These are phyloP conservation scores for Starmerella kuoi DNA, from an alignment of 805 yeast species.

Conservation along the genomic window DNA sequence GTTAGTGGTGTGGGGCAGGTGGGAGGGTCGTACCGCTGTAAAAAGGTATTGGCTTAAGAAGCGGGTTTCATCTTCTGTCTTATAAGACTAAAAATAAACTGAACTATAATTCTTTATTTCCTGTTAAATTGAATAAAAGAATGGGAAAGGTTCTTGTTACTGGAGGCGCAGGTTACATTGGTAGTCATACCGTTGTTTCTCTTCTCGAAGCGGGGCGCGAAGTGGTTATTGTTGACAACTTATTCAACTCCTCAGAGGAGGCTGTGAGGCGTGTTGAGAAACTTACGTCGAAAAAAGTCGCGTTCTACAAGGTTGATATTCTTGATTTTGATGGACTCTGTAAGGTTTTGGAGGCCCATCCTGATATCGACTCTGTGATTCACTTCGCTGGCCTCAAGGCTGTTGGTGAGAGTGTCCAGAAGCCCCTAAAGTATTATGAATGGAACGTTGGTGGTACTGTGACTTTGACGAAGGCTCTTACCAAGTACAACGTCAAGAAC, in stretches of 20 bases:
- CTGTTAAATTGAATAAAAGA: too few relatives aligned
- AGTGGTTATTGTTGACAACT: constrained; percentile 63
- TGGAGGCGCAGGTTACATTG: constrained; percentile 82
- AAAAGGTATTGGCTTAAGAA: too few relatives aligned
- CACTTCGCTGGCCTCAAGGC: constrained; percentile 80
- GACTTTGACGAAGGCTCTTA: constrained; percentile 44
- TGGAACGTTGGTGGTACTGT: constrained; percentile 59
- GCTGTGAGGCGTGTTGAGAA: constrained; percentile 51
- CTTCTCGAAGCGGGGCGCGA: constrained; percentile 49
- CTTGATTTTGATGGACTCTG: constrained; percentile 39
- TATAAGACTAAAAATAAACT: too few relatives aligned
- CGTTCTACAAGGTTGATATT: constrained; percentile 49
- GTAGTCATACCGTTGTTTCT: constrained; percentile 64
- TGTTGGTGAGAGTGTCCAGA: constrained; percentile 61
- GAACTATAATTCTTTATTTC: too few relatives aligned
- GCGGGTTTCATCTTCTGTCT: too few relatives aligned
- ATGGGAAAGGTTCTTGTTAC: constrained; percentile 49
- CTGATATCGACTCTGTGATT: constrained; percentile 44
- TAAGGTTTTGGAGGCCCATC: constrained; percentile 38
- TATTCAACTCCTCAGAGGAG: constrained; percentile 53
- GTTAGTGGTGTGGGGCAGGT: too few relatives aligned
- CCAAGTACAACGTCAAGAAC: constrained; percentile 35
- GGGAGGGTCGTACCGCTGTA: too few relatives aligned
- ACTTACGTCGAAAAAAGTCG: constrained; percentile 36
- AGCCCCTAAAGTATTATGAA: constrained; percentile 56